These are phyloP conservation scores for Phytophthora lateralis DNA, from an alignment of 352 stramenopile genomes.

Conservation along the genomic window DNA sequence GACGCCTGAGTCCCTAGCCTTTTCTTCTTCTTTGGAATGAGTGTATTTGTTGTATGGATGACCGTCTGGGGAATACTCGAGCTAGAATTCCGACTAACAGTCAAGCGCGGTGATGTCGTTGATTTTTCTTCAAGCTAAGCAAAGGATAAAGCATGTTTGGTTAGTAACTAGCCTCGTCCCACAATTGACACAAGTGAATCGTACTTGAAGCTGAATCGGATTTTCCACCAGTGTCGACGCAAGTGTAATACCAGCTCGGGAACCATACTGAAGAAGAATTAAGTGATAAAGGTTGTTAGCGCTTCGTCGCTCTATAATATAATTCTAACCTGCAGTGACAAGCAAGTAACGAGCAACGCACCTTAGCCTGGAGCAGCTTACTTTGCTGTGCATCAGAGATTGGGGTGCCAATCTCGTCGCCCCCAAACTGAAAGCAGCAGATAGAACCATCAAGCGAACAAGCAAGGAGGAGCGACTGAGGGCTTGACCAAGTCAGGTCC, in stretches of 20 bases:
- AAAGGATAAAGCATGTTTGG: slow-evolving; percentile 1
- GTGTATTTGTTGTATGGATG: slow-evolving; percentile 43
- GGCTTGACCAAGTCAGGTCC: slow-evolving; percentile 74
- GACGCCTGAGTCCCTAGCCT: slow-evolving; percentile 6
- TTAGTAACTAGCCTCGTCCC: slow-evolving; percentile 4
- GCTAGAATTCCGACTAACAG: slow-evolving; percentile 10
- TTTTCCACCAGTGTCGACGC: slow-evolving; percentile 83
- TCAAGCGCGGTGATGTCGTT: slow-evolving; percentile 25
- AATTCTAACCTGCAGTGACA: no score
- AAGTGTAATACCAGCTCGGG: slow-evolving; percentile 78
- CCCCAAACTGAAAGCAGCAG: slow-evolving; percentile 82
- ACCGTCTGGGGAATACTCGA: slow-evolving; percentile 7
- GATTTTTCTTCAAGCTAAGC: slow-evolving; percentile 72
- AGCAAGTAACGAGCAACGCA: slow-evolving; percentile 16
- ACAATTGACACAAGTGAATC: not conserved
- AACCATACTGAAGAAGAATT: slow-evolving; percentile 67
- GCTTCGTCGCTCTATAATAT: not conserved
- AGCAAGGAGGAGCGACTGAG: slow-evolving; percentile 64
- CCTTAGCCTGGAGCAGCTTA: slow-evolving; percentile 82
- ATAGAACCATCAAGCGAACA: slow-evolving; percentile 84
- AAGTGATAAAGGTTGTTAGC: not conserved
- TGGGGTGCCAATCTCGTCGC: slow-evolving; percentile 65
- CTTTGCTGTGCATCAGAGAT: slow-evolving; percentile 79
- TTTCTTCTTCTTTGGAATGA: slow-evolving; percentile 77
- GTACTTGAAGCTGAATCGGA: slow-evolving; percentile 77